Percentiles rank a stretch among this genome's conserved stretches.
Conservation (phyloP, 768 basidiomycete genomes). For the Russula compacta region DNA sequence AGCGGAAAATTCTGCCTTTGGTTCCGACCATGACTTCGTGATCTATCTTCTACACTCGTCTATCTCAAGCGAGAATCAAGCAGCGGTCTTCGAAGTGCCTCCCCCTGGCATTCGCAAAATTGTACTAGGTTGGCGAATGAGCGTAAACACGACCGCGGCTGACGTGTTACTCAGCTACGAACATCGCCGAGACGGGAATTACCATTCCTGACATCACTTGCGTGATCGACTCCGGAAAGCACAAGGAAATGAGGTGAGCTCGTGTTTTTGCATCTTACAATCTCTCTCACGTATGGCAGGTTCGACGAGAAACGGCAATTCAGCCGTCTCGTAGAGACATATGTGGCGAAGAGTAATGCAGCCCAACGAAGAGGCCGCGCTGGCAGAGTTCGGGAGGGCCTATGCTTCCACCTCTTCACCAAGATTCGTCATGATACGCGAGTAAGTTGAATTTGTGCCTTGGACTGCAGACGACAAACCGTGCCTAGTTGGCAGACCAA, state of each 20-base stretch:
- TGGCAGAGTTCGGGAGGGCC: slow-evolving; percentile 79
- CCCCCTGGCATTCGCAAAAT: slow-evolving; percentile 80
- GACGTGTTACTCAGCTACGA: slow-evolving; percentile 49
- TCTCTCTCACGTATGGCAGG: slow-evolving; percentile 29
- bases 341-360: slow-evolving; percentile 86
- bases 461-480: background rate
- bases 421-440: slow-evolving; percentile 75
- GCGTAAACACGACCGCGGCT: slow-evolving; percentile 1
- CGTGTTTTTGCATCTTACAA: slow-evolving; percentile 4
- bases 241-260: slow-evolving; percentile 79
- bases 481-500: slow-evolving; percentile 70
- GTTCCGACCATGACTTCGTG: slow-evolving; percentile 51
- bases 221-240: slow-evolving; percentile 90
- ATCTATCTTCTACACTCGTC: slow-evolving; percentile 88
- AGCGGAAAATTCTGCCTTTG: slow-evolving; percentile 64
- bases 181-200: slow-evolving; percentile 95
- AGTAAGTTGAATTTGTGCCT: slow-evolving; percentile 29
- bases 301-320: slow-evolving; percentile 98
- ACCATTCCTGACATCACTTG: slow-evolving; percentile 98
- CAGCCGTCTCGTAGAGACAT: slow-evolving; percentile 85
- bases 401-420: slow-evolving; percentile 96
- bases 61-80: slow-evolving; percentile 85
- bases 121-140: slow-evolving; percentile 62
- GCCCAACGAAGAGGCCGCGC: slow-evolving; percentile 84
- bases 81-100: slow-evolving; percentile 83